Conservation (phyloP, 1,284 basidiomycete species). For the Anthracocystis setariae region DNA sequence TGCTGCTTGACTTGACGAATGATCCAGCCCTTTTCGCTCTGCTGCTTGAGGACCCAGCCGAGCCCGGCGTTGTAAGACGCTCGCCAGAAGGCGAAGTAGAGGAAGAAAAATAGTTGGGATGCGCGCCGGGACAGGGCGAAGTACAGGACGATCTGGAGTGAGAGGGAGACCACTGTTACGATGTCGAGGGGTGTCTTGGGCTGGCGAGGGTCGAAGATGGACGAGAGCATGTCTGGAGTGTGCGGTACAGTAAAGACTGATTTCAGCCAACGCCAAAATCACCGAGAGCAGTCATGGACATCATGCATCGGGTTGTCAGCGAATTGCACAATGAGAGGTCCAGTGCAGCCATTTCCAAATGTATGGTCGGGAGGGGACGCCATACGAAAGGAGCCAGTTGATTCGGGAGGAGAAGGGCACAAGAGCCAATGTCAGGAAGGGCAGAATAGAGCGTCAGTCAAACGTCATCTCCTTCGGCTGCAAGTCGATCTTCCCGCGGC, state of each 20-base stretch:
- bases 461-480: background rate
- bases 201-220: constrained; percentile 85
- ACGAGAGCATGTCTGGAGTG: constrained; percentile 92
- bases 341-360: background rate
- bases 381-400: background rate
- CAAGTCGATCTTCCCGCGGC: background rate
- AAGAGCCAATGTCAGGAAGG: constrained; percentile 15
- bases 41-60: constrained; percentile 90
- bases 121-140: constrained; percentile 71
- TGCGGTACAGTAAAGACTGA: constrained; percentile 89
- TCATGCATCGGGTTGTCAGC: background rate
- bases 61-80: constrained; percentile 90
- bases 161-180: constrained; percentile 82
- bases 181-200: constrained; percentile 92
- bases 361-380: constrained; percentile 5
- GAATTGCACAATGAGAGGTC: background rate
- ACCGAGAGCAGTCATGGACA: background rate
- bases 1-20: constrained; percentile 80
- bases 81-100: constrained; percentile 93
- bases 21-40: constrained; percentile 93
- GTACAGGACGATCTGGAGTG: constrained; percentile 82
- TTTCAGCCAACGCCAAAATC: background rate
- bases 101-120: constrained; percentile 75
- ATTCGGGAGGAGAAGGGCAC: constrained; percentile 10
- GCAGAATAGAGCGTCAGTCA: constrained; percentile 17